phyloP scores from a whole-genome alignment of 495 filamentous ascomycete genomes.

The Xylaria grammica region DNA sequence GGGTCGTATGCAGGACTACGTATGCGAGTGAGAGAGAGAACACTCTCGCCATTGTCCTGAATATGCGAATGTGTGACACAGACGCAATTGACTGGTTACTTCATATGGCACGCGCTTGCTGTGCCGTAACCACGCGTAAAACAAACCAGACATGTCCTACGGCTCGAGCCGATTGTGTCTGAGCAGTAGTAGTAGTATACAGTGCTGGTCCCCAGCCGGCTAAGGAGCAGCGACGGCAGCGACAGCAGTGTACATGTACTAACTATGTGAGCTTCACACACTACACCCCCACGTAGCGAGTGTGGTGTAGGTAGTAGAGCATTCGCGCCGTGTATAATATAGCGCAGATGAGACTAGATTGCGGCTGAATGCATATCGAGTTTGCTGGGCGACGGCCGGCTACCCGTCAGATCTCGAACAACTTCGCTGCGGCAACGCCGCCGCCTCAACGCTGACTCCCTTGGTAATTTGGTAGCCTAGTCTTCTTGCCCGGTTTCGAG shows the following conservation, averaged over 20 bases:
- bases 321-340: neutral
- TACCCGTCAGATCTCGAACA: neutral
- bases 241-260: no score
- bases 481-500: neutral
- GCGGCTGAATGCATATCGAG: slow-evolving; percentile 10
- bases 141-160: slow-evolving; percentile 3
- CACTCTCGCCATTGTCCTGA: neutral
- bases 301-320: no score
- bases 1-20: slow-evolving; percentile 14
- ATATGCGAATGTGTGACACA: neutral
- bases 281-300: no score
- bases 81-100: neutral
- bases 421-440: neutral
- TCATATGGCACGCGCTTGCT: slow-evolving; percentile 8
- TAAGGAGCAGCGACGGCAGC: no score
- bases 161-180: neutral
- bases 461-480: neutral
- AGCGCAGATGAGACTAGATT: neutral
- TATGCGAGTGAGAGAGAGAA: neutral
- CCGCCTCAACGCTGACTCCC: no score
- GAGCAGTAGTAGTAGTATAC: no score
- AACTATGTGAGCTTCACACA: no score
- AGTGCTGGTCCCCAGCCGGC: no score
- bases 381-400: neutral
- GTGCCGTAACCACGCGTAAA: slow-evolving; percentile 16